phyloP scores from a whole-genome alignment of 371 early-diverging fungal species.

The Lichtheimia hyalospora region DNA sequence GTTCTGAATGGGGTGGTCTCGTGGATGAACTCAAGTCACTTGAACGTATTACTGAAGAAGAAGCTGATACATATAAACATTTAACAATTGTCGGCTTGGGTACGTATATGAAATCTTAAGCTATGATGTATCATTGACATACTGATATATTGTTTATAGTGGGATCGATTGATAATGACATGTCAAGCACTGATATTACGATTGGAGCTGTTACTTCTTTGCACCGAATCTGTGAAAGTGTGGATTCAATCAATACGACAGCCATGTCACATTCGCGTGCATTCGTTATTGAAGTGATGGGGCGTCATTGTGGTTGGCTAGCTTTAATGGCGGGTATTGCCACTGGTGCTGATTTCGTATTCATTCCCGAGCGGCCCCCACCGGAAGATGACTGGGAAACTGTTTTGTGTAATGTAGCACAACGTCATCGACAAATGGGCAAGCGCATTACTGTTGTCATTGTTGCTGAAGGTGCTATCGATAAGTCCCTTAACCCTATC shows the following conservation, averaged over 20 bases:
- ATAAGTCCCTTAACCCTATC: constrained; percentile 88
- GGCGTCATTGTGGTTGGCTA: constrained; percentile 99
- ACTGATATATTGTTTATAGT: constrained; percentile 42
- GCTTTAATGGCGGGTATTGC: constrained; percentile 92
- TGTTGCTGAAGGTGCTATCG: constrained; percentile 98
- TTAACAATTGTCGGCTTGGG: constrained; percentile 90
- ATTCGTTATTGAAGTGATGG: constrained; percentile 99
- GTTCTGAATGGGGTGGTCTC: constrained; percentile 90
- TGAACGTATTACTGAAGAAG: constrained; percentile 56
- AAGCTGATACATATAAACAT: constrained; percentile 56
- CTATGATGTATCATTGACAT: background rate
- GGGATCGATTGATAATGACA: constrained; percentile 95
- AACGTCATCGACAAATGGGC: constrained; percentile 78
- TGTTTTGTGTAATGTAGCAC: constrained; percentile 76
- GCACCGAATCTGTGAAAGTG: constrained; percentile 94
- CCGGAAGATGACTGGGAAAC: constrained; percentile 85
- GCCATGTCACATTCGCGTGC: constrained; percentile 95
- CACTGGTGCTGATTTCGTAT: constrained; percentile 95
- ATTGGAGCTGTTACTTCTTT: constrained; percentile 96
- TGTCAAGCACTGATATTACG: constrained; percentile 93
- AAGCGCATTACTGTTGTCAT: constrained; percentile 94
- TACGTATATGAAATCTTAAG: background rate
- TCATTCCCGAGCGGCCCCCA: constrained; percentile 97
- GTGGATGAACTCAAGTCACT: constrained; percentile 70
- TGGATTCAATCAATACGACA: constrained; percentile 93